A percentile compares a stretch with the other conserved stretches of the same genome.
phyloP scores from a whole-genome alignment of 2,329 filamentous ascomycete genomes.

The Neodidymelliopsis sp. region DNA sequence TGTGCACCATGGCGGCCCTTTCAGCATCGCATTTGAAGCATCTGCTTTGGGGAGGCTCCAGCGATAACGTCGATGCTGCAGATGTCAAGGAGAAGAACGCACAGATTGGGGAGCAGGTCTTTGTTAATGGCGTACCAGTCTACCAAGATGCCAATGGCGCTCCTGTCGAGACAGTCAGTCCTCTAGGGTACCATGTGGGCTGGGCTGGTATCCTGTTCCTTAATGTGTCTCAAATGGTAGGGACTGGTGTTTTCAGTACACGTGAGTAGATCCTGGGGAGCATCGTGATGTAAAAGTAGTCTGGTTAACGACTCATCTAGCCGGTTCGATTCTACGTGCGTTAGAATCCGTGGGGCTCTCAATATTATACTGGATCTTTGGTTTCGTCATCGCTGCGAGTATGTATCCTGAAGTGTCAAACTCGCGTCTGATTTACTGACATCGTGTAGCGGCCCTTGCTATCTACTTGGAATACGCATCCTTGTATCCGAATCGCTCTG shows the following conservation, averaged over 20 bases:
- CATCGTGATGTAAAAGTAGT: not conserved
- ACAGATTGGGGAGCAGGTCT: slow-evolving; percentile 37
- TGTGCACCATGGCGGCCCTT: slow-evolving; percentile 15
- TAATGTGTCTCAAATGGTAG: slow-evolving; percentile 44
- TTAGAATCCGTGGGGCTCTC: slow-evolving; percentile 37
- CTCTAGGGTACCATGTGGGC: slow-evolving; percentile 42
- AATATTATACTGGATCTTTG: slow-evolving; percentile 40
- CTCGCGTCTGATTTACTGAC: too few species aligned
- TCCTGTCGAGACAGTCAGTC: slow-evolving; percentile 40
- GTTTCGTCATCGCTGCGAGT: slow-evolving; percentile 37
- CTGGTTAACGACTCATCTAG: slow-evolving; percentile 2
- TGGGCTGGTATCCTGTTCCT: slow-evolving; percentile 40
- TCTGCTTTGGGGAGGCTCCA: slow-evolving; percentile 26
- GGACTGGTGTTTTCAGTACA: slow-evolving; percentile 41
- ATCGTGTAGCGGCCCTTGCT: slow-evolving; percentile 27
- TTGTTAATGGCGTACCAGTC: slow-evolving; percentile 30
- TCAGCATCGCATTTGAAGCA: slow-evolving; percentile 24
- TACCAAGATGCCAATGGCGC: slow-evolving; percentile 41
- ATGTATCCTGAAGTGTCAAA: too few species aligned
- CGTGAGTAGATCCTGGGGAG: slow-evolving; percentile 24
- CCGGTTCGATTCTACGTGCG: slow-evolving; percentile 34
- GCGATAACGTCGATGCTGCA: slow-evolving; percentile 20
- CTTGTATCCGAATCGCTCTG: slow-evolving; percentile 39
- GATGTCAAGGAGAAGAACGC: slow-evolving; percentile 36
- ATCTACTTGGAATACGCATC: slow-evolving; percentile 40